Evolutionary conservation across 129 eudicot species (phyloP), one percentile per base, ranked within the genome.

Genomic region (Dittrichia graveolens): DNA sequence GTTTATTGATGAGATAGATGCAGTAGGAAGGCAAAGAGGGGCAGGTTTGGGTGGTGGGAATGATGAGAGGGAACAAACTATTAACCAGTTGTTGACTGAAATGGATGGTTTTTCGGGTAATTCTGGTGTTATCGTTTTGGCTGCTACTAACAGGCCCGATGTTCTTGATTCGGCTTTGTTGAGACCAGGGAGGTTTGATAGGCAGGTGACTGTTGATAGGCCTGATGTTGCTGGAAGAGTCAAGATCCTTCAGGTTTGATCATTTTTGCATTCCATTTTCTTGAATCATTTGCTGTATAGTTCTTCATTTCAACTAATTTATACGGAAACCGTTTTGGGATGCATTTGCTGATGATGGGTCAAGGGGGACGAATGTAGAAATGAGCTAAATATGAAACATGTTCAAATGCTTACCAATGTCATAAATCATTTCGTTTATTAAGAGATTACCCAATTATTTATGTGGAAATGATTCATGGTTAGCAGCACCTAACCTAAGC

Each of bases 211-310:
- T 18, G 98, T 93, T 59, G 98, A 87, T 47, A 69, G 96, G 74
- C 98, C 98, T 75, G 98, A 93, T 85, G 95, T 89, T 76, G 95
- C 96, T 64, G 98, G 98, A 10, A 90, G 98, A 87, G 95, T 89
- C 71, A 87, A 72, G 80, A 93, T 93, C 66, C 96, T 93, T 63
- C 96, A 89, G 98, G 98, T 93, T 58, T 50, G 78, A 73, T 71
- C 61, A 55, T 67, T 49, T 61, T 42, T n/a, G 31, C 52, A 6
- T 35, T 68, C 44, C 2, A 31, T 5, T 44, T 80, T 44, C 9
- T 39, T 49, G 5, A 50, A 24, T 53, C 24, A 0, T 43, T 57
- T 57, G 15, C 0, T 24, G 2, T 24, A 24, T 24, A 24, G 31
- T 24, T 24, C 31, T 24, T 24, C 31, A 2, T 24, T 24, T 24